Conservation (phyloP, 208 protist genomes). For the Endotrypanum monterogeii region DNA sequence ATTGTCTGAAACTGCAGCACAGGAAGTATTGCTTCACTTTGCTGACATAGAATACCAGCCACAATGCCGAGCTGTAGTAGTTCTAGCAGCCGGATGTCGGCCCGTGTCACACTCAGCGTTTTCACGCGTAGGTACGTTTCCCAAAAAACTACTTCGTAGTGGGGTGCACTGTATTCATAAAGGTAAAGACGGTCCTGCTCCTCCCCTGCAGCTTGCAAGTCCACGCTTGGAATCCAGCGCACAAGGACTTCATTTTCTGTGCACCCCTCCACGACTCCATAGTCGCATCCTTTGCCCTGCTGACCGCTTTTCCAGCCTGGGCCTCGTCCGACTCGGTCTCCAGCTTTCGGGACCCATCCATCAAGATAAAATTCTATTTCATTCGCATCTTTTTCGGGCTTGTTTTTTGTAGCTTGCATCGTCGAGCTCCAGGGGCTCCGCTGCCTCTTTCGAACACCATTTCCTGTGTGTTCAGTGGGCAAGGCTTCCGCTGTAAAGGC, state of each 20-base stretch:
- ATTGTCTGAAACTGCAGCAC: constrained; percentile 80
- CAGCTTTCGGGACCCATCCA: constrained; percentile 56
- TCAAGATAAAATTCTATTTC: constrained; percentile 21
- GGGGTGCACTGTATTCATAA: constrained; percentile 61
- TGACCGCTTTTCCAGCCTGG: constrained; percentile 64
- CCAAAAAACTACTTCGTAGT: constrained; percentile 73
- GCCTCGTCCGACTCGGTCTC: constrained; percentile 72
- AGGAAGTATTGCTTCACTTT: constrained; percentile 67
- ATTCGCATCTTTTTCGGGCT: constrained; percentile 9
- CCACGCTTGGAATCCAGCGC: constrained; percentile 63
- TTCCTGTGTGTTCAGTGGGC: neutral
- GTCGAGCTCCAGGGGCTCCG: constrained; percentile 15
- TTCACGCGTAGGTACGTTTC: constrained; percentile 51
- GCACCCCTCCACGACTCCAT: constrained; percentile 70
- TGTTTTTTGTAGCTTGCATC: constrained; percentile 6
- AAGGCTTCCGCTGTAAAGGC: constrained; percentile 12
- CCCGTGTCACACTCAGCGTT: constrained; percentile 33
- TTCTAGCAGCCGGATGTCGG: constrained; percentile 58
- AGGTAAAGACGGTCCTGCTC: constrained; percentile 50
- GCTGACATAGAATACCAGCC: constrained; percentile 68
- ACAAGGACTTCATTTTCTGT: constrained; percentile 68
- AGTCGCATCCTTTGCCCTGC: constrained; percentile 71
- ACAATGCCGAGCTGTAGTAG: constrained; percentile 70
- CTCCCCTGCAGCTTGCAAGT: constrained; percentile 28
- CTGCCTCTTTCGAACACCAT: constrained; percentile 20